phyloP scores from a whole-genome alignment of 805 yeast genomes.

The Tetrapisispora nanseiensis region DNA sequence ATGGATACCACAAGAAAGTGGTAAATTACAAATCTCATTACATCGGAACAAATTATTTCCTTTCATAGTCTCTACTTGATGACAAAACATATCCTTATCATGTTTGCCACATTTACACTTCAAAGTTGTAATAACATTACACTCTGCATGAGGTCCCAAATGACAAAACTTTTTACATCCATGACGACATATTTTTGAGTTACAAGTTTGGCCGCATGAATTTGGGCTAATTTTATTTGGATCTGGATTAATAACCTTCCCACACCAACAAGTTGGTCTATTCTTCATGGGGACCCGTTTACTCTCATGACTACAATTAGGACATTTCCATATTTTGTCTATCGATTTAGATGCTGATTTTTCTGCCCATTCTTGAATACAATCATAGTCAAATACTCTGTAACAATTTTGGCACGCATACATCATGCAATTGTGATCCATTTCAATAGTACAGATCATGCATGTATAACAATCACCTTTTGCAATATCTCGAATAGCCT shows the following conservation, averaged over 20 bases:
- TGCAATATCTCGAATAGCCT: slow-evolving; percentile 25
- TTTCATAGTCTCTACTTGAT: slow-evolving; percentile 40
- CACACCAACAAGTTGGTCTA: slow-evolving; percentile 70
- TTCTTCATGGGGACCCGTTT: slow-evolving; percentile 46
- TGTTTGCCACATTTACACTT: slow-evolving; percentile 67
- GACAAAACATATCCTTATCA: slow-evolving; percentile 58
- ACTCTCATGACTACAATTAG: slow-evolving; percentile 43
- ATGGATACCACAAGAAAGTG: slow-evolving; percentile 66
- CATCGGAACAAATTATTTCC: slow-evolving; percentile 39
- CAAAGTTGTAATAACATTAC: slow-evolving; percentile 65
- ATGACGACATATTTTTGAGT: slow-evolving; percentile 56
- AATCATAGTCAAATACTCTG: slow-evolving; percentile 76
- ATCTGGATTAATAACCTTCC: slow-evolving; percentile 58
- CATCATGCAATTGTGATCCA: slow-evolving; percentile 52
- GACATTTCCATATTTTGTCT: slow-evolving; percentile 72
- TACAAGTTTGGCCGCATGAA: slow-evolving; percentile 82
- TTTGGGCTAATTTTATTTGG: slow-evolving; percentile 57
- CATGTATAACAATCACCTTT: slow-evolving; percentile 64
- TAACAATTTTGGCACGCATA: slow-evolving; percentile 77
- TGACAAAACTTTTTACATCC: slow-evolving; percentile 71
- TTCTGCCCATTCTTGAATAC: slow-evolving; percentile 80
- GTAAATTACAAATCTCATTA: slow-evolving; percentile 46
- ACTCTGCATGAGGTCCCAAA: slow-evolving; percentile 79
- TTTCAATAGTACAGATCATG: slow-evolving; percentile 78
- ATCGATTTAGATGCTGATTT: slow-evolving; percentile 59